Base-by-base conservation (phyloP, 1,139 yeast species). In the Taphrina confusa region DNA sequence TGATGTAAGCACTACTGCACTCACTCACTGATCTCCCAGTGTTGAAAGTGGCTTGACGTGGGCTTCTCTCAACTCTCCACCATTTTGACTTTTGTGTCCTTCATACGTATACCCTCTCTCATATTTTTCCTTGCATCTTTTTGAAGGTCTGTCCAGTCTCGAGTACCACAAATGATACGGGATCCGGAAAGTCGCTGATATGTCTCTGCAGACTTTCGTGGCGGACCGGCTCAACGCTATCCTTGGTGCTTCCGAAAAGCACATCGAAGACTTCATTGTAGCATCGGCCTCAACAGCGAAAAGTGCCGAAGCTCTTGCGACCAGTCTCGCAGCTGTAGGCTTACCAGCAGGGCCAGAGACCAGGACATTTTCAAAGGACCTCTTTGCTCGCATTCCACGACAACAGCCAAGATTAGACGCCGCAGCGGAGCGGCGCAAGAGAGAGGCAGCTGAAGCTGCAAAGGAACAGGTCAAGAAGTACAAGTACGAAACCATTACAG, bases 271-370 rank as follows among this genome's bases (percentile, higher is more conserved):
- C 31, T 62, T 54, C 30, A 37, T 62, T 39, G 56, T 61, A 11
- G 60, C 63, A 11, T 57, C 49, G 27, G 63, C 60, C 14, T 16
- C 45, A 11, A 36, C 55, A 22, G 58, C 56, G 33, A 36, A 18
- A 14, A 27, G 36, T 30, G 64, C 68, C 6, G 39, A 37, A 3
- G 47, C 20, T 28, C 63, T 72, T 52, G 63, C 60, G 12, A 27
- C 37, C 14, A 67, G 68, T n/a, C 61, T 72, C 52, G 65, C 58
- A 6, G 66, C 65, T 25, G 69, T 69, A 46, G 75, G 75, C 2
- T 56, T 72, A 12, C 71, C 69, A n/a, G 62, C 65, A 11, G 63
- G 63, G 4, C 42, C 60, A 11, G 64, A 62, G 16, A 64, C 67
- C 11, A 58, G 60, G 39, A 46, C 42, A 6, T 72, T 72, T 62